phyloP scores from a whole-genome alignment of 805 yeast genomes.

The Candida pini region DNA sequence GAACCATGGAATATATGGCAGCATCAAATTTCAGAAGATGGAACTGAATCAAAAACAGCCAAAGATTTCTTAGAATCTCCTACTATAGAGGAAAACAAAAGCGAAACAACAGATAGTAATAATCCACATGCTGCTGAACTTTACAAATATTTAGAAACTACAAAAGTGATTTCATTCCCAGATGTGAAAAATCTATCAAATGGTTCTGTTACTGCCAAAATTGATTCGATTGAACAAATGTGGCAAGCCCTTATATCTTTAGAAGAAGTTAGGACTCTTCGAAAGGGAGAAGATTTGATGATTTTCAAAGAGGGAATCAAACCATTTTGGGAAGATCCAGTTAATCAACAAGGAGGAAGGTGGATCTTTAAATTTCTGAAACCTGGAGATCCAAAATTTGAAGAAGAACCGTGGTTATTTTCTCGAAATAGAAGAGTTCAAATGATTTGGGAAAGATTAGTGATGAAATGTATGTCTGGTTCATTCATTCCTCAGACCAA shows the following conservation, averaged over 20 bases:
- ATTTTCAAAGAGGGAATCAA: constrained; percentile 54
- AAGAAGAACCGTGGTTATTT: constrained; percentile 9
- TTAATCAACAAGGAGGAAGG: constrained; percentile 55
- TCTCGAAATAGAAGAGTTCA: constrained; percentile 25
- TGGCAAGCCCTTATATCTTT: constrained; percentile 40
- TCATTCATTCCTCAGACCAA: constrained; percentile 38
- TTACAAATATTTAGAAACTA: constrained; percentile 41
- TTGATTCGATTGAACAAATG: constrained; percentile 48
- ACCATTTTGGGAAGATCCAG: constrained; percentile 67
- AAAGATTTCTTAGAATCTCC: not conserved
- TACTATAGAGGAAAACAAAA: too few relatives aligned
- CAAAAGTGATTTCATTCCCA: constrained; percentile 37
- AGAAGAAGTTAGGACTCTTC: constrained; percentile 34
- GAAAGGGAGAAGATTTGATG: constrained; percentile 46
- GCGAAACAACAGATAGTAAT: constrained; percentile 1
- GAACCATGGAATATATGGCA: constrained; percentile 16
- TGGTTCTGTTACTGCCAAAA: constrained; percentile 16
- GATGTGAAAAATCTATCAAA: constrained; percentile 11
- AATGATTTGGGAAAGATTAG: constrained; percentile 51
- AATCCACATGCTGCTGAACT: constrained; percentile 23
- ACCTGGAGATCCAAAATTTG: constrained; percentile 18
- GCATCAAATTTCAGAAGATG: constrained; percentile 5
- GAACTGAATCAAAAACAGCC: not conserved
- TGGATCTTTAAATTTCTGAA: constrained; percentile 49
- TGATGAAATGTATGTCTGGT: constrained; percentile 48